A percentile compares a stretch with the other conserved stretches of the same genome.
Evolutionary conservation across 1,139 yeast species (phyloP).

Genomic region (Protomyces gravidus): DNA sequence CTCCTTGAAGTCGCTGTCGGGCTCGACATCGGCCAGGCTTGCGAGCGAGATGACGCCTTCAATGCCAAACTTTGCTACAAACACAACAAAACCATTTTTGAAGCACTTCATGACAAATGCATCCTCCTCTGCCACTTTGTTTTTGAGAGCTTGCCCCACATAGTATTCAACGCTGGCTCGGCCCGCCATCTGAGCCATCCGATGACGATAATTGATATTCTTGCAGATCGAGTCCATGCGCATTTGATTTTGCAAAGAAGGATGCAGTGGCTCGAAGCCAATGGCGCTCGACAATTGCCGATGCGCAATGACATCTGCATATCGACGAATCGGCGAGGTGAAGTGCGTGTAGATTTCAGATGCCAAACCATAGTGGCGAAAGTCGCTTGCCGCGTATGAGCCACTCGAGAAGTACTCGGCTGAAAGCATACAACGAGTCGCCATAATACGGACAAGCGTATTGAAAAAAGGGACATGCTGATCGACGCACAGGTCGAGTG

Average conservation of each 20-base stretch:
- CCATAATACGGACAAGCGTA: conserved; percentile 90
- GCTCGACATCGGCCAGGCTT: conserved; percentile 60
- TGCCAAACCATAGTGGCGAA: conserved; percentile 94
- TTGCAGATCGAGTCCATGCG: conserved; percentile 86
- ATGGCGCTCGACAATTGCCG: conserved; percentile 97
- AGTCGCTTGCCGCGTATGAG: conserved; percentile 86
- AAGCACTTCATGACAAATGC: conserved; percentile 91
- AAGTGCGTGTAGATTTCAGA: conserved; percentile 97
- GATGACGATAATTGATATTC: conserved; percentile 87
- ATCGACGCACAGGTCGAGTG: conserved; percentile 82
- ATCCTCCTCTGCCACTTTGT: conserved; percentile 65
- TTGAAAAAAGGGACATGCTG: conserved; percentile 83
- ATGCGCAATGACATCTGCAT: conserved; percentile 96
- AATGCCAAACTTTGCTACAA: conserved; percentile 93
- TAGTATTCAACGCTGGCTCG: conserved; percentile 96
- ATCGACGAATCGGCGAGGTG: conserved; percentile 97
- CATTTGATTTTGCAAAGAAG: conserved; percentile 77
- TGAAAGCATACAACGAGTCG: conserved; percentile 98
- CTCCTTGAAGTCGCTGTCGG: conserved; percentile 67
- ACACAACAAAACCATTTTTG: conserved; percentile 88
- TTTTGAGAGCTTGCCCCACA: conserved; percentile 94
- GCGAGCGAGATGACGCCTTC: conserved; percentile 87
- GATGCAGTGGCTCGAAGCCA: conserved; percentile 79
- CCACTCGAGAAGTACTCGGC: conserved; percentile 97
- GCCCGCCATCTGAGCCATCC: conserved; percentile 98